A percentile compares a stretch with the other conserved stretches of the same genome.
Conservation (phyloP, 2,329 filamentous ascomycete genomes). For the Curvularia sp. region DNA sequence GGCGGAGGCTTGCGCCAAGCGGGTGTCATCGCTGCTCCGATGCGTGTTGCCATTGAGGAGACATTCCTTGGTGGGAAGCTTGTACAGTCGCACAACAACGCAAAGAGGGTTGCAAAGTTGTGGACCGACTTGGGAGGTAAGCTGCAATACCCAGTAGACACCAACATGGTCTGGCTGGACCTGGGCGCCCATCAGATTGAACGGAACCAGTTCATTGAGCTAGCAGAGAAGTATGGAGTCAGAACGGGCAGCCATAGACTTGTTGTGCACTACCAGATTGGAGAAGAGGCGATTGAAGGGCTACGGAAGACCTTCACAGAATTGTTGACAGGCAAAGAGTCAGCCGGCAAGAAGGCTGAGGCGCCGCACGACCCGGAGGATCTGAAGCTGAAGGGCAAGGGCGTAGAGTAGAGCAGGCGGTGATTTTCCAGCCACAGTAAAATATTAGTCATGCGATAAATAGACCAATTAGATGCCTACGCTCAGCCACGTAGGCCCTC, state of each 20-base stretch:
- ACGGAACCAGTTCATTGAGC: constrained; percentile 60
- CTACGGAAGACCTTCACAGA: constrained; percentile 47
- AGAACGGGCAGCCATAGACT: constrained; percentile 64
- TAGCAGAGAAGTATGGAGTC: constrained; percentile 65
- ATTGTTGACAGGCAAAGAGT: constrained; percentile 30
- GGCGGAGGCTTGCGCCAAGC: constrained; percentile 80
- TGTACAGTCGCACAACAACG: constrained; percentile 65
- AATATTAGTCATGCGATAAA: not conserved
- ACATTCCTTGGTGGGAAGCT: constrained; percentile 76
- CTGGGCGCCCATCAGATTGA: constrained; percentile 66
- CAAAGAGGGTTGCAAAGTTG: constrained; percentile 66
- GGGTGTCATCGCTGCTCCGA: constrained; percentile 77
- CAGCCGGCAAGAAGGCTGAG: constrained; percentile 28
- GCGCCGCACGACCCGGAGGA: constrained; percentile 31
- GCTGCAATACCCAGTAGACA: constrained; percentile 73
- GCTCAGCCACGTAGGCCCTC: constrained; percentile 15
- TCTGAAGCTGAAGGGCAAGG: constrained; percentile 42
- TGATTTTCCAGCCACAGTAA: constrained; percentile 5
- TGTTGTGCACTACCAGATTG: constrained; percentile 77
- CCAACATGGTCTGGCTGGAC: constrained; percentile 93
- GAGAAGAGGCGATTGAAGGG: constrained; percentile 64
- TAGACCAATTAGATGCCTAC: constrained; percentile 7
- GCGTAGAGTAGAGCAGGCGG: constrained; percentile 39
- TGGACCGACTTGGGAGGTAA: constrained; percentile 76
- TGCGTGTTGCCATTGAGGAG: constrained; percentile 78